A percentile compares a stretch with the other conserved stretches of the same genome.
Conservation (phyloP, 768 basidiomycete species). For the Holtermanniella nyarrowii region DNA sequence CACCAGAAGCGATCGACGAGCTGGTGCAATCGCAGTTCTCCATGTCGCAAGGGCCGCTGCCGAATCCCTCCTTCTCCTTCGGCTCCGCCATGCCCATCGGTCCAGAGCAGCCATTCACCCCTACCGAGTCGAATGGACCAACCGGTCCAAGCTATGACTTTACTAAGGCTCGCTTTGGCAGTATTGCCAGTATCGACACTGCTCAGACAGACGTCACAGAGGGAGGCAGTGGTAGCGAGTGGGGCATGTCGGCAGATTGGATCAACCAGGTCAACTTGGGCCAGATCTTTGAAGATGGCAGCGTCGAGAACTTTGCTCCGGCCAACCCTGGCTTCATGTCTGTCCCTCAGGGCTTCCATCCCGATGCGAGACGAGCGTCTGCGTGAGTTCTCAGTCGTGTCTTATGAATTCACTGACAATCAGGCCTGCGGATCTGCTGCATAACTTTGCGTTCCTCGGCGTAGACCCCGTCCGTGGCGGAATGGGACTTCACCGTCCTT, state of each 20-base stretch:
- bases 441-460: constrained; percentile 23
- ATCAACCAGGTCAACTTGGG: not conserved
- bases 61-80: constrained; percentile 35
- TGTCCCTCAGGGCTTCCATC: constrained; percentile 21
- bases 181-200: constrained; percentile 28
- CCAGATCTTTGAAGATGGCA: constrained; percentile 4
- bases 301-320: not conserved
- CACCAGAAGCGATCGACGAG: not conserved
- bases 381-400: constrained; percentile 24
- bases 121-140: not conserved
- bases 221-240: constrained; percentile 9
- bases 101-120: not conserved
- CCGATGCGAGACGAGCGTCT: constrained; percentile 26
- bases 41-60: constrained; percentile 18
- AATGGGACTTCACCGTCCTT: not conserved
- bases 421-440: constrained; percentile 26
- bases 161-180: constrained; percentile 20
- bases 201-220: constrained; percentile 21
- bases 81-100: constrained; percentile 7
- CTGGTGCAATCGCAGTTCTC: constrained; percentile 5
- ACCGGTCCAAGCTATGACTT: not conserved
- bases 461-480: not conserved
- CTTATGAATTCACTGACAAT: constrained; percentile 3
- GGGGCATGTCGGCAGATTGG: constrained; percentile 8
- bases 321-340: not conserved